These are phyloP conservation scores for Barbatosphaeria neglecta DNA, from an alignment of 495 filamentous ascomycete species.

Conservation along the genomic window DNA sequence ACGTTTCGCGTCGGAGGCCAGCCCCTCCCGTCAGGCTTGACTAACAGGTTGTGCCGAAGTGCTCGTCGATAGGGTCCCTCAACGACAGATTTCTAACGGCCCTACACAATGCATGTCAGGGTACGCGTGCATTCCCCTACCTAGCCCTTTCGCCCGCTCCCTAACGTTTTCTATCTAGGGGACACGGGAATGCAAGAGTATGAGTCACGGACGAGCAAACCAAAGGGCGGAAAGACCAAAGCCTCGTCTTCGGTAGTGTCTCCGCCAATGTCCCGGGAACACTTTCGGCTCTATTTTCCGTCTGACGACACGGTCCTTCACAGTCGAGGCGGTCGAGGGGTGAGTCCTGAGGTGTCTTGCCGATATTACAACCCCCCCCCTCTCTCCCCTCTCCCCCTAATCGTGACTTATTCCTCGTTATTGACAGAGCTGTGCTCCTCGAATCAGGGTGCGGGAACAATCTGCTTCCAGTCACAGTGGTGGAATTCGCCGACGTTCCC, in stretches of 20 bases:
- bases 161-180: constrained; percentile 23
- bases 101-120: constrained; percentile 67
- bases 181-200: constrained; percentile 50
- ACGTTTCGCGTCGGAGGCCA: constrained; percentile 6
- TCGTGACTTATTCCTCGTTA: background rate
- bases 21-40: background rate
- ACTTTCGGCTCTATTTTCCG: constrained; percentile 74
- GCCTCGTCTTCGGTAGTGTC: constrained; percentile 12
- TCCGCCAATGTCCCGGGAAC: constrained; percentile 27
- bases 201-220: constrained; percentile 25
- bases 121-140: constrained; percentile 21
- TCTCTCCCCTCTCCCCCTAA: background rate
- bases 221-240: constrained; percentile 19
- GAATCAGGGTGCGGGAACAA: constrained; percentile 55
- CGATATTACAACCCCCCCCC: background rate
- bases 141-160: background rate
- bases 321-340: constrained; percentile 46
- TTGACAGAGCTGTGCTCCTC: background rate
- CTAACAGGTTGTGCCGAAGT: constrained; percentile 21
- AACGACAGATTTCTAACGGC: constrained; percentile 54
- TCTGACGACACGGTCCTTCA: constrained; percentile 55
- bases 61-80: constrained; percentile 70
- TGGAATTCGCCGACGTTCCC: constrained; percentile 60
- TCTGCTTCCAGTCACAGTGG: constrained; percentile 62
- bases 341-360: constrained; percentile 9